Base-by-base conservation (phyloP, 1,284 basidiomycete genomes). In the Marasmius oreades region DNA sequence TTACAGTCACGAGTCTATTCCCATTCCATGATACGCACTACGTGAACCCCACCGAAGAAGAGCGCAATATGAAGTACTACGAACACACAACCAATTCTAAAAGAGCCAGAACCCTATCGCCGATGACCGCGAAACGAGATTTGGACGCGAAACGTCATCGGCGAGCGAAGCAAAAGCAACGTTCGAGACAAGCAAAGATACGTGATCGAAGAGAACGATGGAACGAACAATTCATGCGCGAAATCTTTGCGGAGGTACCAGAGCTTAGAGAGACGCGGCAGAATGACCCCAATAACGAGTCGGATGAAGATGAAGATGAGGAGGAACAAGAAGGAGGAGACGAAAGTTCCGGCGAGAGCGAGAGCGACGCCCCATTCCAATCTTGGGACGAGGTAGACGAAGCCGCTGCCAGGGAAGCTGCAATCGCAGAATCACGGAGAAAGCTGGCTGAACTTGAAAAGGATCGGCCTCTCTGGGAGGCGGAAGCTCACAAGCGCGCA, bases 401-500 rank as follows among this genome's bases (percentile, higher is more conserved):
- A 47, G 73, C 77, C 33, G 72, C 67, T 12, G 65, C 64, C 14
- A 75, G 73, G 53, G 70, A 66, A 56, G 77, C 76, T 11, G 72
- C 70, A n/a, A 79, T 89, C 57, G 82, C 77, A 20, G 84, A 85
- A 64, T 89, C 88, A 1, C 77, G 80, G 39, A 77, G 81, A 47
- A 90, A 88, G 64, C 75, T 89, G 53, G 82, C 79, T 7, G 84
- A 88, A 60, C 77, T 90, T 1, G 86, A 90, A 65, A 75, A 72
- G 48, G 85, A 89, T 68, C 69, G 76, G 12, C 84, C 82, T 1
- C 60, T 88, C 8, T 88, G 85, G 82, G 77, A 86, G 60, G 71
- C 74, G 62, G 72, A 75, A 55, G 77, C 79, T 23, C 74, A 70
- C 54, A 72, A 71, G 58, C 76, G 85, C 22, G 71, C 70, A 55